These are phyloP conservation scores for Mentha longifolia DNA, from an alignment of 257 asterid genomes.

Conservation along the genomic window DNA sequence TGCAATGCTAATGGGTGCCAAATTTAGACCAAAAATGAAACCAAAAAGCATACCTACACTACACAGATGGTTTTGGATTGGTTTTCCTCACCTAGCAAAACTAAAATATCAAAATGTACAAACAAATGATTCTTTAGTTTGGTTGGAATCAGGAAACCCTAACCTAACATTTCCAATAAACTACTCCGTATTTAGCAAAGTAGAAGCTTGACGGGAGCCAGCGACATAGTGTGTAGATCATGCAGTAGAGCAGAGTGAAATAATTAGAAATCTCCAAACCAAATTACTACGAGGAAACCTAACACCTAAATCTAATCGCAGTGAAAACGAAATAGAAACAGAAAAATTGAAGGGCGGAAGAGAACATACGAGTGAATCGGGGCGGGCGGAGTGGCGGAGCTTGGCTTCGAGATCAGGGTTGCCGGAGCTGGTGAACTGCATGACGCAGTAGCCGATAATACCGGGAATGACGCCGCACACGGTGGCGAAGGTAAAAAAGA, in stretches of 20 bases:
- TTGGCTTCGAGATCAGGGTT: constrained; percentile 82
- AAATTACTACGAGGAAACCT: background rate
- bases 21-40: background rate
- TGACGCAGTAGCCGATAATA: constrained; percentile 72
- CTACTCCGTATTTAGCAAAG: background rate
- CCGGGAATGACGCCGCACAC: constrained; percentile 96
- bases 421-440: constrained; percentile 68
- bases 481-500: constrained; percentile 85
- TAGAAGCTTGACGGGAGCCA: constrained; percentile 7
- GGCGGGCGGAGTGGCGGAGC: constrained; percentile 82
- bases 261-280: background rate
- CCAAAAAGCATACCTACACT: background rate
- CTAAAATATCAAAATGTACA: background rate
- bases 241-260: background rate
- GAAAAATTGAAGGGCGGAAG: no score
- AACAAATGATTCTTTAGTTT: background rate
- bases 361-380: constrained; percentile 57
- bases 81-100: background rate
- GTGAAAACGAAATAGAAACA: no score
- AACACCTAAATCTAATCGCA: background rate
- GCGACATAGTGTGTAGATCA: background rate
- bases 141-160: no score
- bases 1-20: background rate
- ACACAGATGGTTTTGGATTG: background rate
- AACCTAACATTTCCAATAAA: no score